Conservation (phyloP, 1,284 basidiomycete genomes). For the Mycosarcoma maydis region DNA sequence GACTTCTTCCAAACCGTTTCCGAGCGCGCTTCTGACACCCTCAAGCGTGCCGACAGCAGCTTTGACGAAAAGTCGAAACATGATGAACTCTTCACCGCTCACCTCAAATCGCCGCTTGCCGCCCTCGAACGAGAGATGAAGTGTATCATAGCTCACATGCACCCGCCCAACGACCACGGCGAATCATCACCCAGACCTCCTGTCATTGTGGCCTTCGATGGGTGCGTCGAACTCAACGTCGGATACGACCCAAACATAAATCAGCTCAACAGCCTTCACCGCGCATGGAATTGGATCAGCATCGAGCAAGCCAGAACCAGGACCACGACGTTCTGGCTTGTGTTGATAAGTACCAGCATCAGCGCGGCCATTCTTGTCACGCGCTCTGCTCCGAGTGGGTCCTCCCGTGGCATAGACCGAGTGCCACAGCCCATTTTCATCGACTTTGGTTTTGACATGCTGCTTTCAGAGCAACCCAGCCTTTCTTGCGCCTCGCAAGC, state of each 20-base stretch:
- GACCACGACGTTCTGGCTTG: slow-evolving; percentile 20
- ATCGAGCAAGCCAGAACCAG: not conserved
- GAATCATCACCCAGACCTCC: not conserved
- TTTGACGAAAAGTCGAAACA: no score
- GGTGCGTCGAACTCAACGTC: slow-evolving; percentile 16
- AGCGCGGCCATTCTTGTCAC: slow-evolving; percentile 9
- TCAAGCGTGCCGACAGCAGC: not conserved
- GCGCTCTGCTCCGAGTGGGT: not conserved
- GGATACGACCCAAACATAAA: not conserved
- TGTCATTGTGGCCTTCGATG: slow-evolving; percentile 19
- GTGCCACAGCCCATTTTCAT: slow-evolving; percentile 9
- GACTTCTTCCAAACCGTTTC: not conserved
- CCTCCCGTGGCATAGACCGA: not conserved
- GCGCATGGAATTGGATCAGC: slow-evolving; percentile 12
- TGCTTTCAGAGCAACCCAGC: not conserved
- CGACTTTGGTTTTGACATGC: slow-evolving; percentile 11
- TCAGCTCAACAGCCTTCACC: slow-evolving; percentile 10
- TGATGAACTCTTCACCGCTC: not conserved
- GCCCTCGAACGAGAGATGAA: not conserved
- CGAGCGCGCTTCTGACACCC: not conserved
- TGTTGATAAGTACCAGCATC: slow-evolving; percentile 21
- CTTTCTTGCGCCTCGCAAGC: slow-evolving; percentile 4
- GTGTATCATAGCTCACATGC: not conserved
- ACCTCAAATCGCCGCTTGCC: not conserved
- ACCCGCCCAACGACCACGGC: not conserved